Base-by-base conservation (phyloP, 495 filamentous ascomycete species). In the Daldinia concentrica region DNA sequence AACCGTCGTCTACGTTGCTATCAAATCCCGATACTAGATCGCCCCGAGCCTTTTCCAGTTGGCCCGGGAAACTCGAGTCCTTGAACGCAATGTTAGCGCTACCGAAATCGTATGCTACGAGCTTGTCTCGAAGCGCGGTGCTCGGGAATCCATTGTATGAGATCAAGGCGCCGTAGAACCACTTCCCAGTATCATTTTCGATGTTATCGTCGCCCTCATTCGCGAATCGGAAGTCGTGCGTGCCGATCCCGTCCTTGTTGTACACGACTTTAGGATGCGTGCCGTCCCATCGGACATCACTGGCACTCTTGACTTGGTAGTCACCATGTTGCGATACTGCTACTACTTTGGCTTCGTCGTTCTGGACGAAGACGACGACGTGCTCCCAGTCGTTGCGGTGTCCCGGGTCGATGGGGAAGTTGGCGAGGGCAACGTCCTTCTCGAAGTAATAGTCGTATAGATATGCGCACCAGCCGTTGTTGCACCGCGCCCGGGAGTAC, bases 361-460 rank as follows among this genome's bases (percentile, higher is more conserved):
- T 52, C 45, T 74, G 67, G 1, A 79, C 78, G 76, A 81, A 84
- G 17, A 84, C 82, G 2, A 74, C 80, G 26, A 84, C 76, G 74
- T 84, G 82, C 74, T 84, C 82, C 82, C 82, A 84, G 74, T 84
- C 82, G 75, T 84, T 79, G 1, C 68, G 71, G 63, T 83, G 82
- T 19, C 82, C 80, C 3, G 48, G 57, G 39, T 80, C 78, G 15
- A 75, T 4, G 6, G 73, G 67, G 37, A 81, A 68, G 64, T 81
- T 68, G 51, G 76, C 39, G 24, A 80, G 51, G 0, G 78, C 71
- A 1, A 82, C 79, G 71, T 84, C 82, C 72, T 83, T 84, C 71
- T 83, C 82, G 30, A 83, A 84, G 73, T 83, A 84, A 69, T 83
- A 83, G 58, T 79, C 80, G 74, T 84, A 84, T 34, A 84, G 32